phyloP scores from a whole-genome alignment of 805 yeast species.

The Tetrapisispora taiwanensis region DNA sequence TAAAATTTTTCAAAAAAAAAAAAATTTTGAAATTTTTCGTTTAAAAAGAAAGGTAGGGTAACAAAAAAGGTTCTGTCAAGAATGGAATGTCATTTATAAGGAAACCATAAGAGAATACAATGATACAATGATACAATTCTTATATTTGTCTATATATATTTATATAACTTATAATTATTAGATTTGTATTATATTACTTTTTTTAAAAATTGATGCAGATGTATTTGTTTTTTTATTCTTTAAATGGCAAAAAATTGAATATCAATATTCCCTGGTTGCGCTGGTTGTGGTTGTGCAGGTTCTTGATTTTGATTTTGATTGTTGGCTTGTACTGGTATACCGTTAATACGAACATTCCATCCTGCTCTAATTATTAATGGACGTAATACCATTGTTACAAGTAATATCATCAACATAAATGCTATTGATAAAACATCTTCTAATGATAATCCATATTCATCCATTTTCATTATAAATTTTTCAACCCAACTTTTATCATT shows the following conservation, averaged over 20 bases:
- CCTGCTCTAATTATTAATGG: constrained; percentile 16
- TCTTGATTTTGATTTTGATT: constrained; percentile 2
- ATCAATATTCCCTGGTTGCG: constrained; percentile 12
- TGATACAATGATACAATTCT: too few species aligned
- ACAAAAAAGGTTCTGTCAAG: too few species aligned
- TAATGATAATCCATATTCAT: constrained; percentile 10
- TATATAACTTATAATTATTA: too few species aligned
- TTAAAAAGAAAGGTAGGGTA: too few species aligned
- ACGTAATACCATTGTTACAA: constrained; percentile 13
- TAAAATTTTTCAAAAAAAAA: too few species aligned
- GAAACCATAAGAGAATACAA: too few species aligned
- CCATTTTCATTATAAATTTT: constrained; percentile 2
- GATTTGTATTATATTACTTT: too few species aligned
- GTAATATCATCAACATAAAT: constrained; percentile 12
- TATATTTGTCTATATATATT: too few species aligned
- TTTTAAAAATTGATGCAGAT: too few species aligned
- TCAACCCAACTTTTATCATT: constrained; percentile 1
- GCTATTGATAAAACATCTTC: constrained; percentile 18
- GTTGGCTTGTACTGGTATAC: constrained; percentile 6
- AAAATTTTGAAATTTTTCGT: too few species aligned
- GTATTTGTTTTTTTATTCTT: too few species aligned
- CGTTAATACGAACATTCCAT: constrained; percentile 23
- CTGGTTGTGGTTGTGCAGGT: constrained; percentile 1
- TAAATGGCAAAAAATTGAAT: constrained; percentile 23
- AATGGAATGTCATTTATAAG: too few species aligned